phyloP scores from a whole-genome alignment of 495 filamentous ascomycete genomes.

The Hyaloscypha bicolor region DNA sequence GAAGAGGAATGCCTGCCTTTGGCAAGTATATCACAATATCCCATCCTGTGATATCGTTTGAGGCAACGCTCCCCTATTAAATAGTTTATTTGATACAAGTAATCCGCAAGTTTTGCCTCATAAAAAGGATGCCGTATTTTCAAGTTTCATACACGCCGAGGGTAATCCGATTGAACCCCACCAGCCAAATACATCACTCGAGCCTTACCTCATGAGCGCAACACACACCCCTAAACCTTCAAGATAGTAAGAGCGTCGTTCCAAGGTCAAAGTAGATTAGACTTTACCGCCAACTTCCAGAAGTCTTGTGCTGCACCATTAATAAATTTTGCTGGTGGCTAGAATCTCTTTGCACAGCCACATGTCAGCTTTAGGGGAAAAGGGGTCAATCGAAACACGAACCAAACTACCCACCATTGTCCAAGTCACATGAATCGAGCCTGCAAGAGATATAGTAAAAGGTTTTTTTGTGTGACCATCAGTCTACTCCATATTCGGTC shows the following conservation, averaged over 20 bases:
- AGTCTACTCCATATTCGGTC: neutral
- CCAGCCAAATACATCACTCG: neutral
- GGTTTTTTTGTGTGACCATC: neutral
- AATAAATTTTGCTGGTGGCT: neutral
- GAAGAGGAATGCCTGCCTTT: neutral
- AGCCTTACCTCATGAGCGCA: neutral
- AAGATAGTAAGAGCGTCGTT: neutral
- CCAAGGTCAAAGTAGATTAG: neutral
- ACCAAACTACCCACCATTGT: neutral
- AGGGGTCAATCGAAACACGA: neutral
- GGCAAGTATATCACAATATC: neutral
- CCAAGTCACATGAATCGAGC: neutral
- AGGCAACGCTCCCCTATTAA: no score
- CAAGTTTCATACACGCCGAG: neutral
- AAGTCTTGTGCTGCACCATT: neutral
- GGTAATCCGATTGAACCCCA: neutral
- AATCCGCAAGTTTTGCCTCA: neutral
- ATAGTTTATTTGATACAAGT: no score
- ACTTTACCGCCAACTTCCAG: neutral
- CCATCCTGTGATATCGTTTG: neutral
- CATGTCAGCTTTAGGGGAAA: neutral
- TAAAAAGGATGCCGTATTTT: neutral
- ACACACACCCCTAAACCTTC: neutral
- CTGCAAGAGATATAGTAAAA: neutral
- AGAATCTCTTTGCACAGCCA: neutral